phyloP scores from a whole-genome alignment of 345 rosid genomes.

The rapeseed (Brassica napus) region DNA sequence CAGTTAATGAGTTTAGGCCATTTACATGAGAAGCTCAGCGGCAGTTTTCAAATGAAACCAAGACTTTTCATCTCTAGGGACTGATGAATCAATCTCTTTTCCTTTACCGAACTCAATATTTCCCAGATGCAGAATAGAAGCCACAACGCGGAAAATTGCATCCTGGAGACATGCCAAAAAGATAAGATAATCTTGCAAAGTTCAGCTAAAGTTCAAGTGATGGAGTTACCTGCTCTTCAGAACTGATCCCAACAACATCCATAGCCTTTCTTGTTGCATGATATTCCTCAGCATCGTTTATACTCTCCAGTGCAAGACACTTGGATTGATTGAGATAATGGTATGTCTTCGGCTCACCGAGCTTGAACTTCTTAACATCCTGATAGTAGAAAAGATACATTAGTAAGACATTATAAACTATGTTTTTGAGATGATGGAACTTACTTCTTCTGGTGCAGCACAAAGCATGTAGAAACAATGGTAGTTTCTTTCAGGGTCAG shows the following conservation, averaged over 20 bases:
- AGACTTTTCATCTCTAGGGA: conserved; percentile 89
- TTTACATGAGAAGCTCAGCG: conserved; percentile 87
- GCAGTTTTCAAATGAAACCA: conserved; percentile 81
- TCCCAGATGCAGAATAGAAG: conserved; percentile 93
- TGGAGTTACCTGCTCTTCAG: conserved; percentile 78
- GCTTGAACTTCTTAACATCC: conserved; percentile 78
- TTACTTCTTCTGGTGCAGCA: conserved; percentile 93
- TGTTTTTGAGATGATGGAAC: conserved; percentile 8
- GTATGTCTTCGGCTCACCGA: conserved; percentile 80
- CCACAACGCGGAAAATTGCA: conserved; percentile 87
- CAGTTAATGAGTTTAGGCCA: conserved; percentile 21
- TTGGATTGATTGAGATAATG: conserved; percentile 98
- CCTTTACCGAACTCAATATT: conserved; percentile 93
- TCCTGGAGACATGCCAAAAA: conserved; percentile 50
- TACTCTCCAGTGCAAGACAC: conserved; percentile 74
- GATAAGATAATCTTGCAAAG: background rate
- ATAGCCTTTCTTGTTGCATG: conserved; percentile 83
- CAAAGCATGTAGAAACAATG: conserved; percentile 99
- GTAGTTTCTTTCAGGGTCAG: conserved; percentile 97
- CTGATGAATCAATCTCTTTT: conserved; percentile 84
- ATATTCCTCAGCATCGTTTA: conserved; percentile 87
- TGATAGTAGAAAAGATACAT: conserved; percentile 40
- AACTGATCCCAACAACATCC: conserved; percentile 91
- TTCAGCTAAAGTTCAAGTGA: conserved; percentile 8
- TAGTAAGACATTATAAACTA: background rate